These are phyloP conservation scores for Myriosclerotinia curreyana DNA, from an alignment of 2,329 filamentous ascomycete species.

Conservation along the genomic window DNA sequence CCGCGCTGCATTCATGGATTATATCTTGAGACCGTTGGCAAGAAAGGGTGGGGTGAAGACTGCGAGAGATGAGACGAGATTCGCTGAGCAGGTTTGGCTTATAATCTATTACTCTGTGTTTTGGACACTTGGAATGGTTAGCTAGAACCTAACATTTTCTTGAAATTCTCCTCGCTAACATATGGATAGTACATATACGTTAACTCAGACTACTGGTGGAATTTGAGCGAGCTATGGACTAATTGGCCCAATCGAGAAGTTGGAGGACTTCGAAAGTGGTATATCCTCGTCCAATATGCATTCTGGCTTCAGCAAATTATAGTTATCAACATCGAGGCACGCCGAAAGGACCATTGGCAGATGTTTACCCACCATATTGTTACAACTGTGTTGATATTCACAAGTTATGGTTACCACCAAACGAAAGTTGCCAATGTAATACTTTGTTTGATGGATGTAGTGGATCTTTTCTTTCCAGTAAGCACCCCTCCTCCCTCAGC, in stretches of 20 bases:
- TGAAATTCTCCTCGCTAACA: conserved; percentile 28
- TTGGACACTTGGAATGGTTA: conserved; percentile 80
- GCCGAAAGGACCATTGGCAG: conserved; percentile 90
- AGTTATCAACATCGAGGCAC: conserved; percentile 91
- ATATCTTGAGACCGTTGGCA: conserved; percentile 76
- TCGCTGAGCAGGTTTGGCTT: conserved; percentile 94
- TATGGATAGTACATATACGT: conserved; percentile 69
- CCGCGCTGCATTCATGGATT: conserved; percentile 82
- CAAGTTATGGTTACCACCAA: conserved; percentile 82
- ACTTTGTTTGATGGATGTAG: conserved; percentile 87
- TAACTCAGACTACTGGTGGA: conserved; percentile 73
- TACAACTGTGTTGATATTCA: conserved; percentile 75
- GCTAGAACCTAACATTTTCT: conserved; percentile 34
- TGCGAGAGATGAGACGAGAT: conserved; percentile 73
- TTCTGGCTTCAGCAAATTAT: conserved; percentile 96
- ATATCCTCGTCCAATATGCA: conserved; percentile 83
- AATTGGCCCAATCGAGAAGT: conserved; percentile 80
- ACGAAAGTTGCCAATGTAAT: conserved; percentile 87
- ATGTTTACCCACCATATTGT: conserved; percentile 96
- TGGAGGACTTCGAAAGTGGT: conserved; percentile 73
- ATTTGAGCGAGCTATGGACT: conserved; percentile 76
- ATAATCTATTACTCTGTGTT: conserved; percentile 78
- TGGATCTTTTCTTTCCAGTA: conserved; percentile 85
- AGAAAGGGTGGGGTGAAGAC: conserved; percentile 69
- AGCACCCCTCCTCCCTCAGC: background rate